Evolutionary conservation across 306 rosid genomes (phyloP).

Genomic region (Herpetospermum pedunculosum): DNA sequence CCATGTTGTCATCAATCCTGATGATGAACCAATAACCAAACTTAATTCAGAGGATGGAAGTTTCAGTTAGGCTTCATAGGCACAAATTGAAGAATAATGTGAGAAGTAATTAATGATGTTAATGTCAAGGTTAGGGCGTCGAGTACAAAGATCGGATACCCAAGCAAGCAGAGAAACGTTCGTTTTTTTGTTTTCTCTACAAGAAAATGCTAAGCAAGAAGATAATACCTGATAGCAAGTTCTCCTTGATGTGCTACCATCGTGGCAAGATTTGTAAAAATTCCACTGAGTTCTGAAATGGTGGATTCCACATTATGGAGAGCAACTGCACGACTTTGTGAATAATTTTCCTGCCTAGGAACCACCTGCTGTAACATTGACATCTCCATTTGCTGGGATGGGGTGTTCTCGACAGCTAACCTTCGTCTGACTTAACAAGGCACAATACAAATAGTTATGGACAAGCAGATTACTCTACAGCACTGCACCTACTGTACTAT

Average conservation of each 20-base stretch:
- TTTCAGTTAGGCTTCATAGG: not conserved
- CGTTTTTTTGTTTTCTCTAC: not conserved
- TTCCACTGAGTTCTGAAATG: conserved; percentile 87
- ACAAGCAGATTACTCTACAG: conserved; percentile 4
- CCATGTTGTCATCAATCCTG: conserved; percentile 96
- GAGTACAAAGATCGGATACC: not conserved
- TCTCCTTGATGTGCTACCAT: conserved; percentile 99
- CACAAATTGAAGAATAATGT: not conserved
- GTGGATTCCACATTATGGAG: conserved; percentile 94
- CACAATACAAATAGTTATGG: conserved; percentile 17
- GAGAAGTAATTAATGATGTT: not conserved
- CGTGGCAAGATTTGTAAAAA: conserved; percentile 83
- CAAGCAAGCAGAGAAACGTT: not conserved
- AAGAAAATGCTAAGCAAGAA: conserved; percentile 11
- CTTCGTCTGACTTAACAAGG: conserved; percentile 58
- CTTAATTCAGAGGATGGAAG: conserved; percentile 3
- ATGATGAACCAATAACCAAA: conserved; percentile 11
- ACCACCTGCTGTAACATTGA: conserved; percentile 92
- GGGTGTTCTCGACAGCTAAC: conserved; percentile 67
- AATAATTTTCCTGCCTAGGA: conserved; percentile 62
- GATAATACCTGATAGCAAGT: conserved; percentile 81
- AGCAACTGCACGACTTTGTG: conserved; percentile 61
- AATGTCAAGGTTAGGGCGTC: not conserved
- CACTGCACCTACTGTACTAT: not conserved
- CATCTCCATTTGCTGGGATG: conserved; percentile 94